Percentiles rank a stretch among this genome's conserved stretches.
Conservation (phyloP, 148 eudicot genomes). For the Rhododendron kiyosumense region DNA sequence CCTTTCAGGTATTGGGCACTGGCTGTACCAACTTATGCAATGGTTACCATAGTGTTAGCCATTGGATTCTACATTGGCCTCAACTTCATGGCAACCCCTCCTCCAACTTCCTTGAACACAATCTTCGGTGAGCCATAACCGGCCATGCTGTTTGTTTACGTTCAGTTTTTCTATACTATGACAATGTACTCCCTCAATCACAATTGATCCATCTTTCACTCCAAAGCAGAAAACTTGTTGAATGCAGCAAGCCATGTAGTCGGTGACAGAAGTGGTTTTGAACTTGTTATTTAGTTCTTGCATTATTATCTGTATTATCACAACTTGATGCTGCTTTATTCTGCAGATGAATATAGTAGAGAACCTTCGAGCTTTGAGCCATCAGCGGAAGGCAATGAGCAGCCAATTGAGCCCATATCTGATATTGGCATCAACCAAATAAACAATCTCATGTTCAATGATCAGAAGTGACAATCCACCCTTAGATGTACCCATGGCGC, state of each 20-base stretch:
- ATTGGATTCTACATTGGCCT: slow-evolving; percentile 74
- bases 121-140: slow-evolving; percentile 52
- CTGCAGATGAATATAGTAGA: slow-evolving; percentile 72
- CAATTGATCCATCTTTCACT: neutral
- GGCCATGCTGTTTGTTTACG: neutral
- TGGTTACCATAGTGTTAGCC: slow-evolving; percentile 56
- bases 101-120: slow-evolving; percentile 68
- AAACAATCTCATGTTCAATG: slow-evolving; percentile 59
- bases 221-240: neutral
- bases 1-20: slow-evolving; percentile 86
- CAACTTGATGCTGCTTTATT: slow-evolving; percentile 4
- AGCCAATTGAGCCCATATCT: slow-evolving; percentile 74
- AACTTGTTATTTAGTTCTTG: neutral
- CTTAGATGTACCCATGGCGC: neutral
- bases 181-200: neutral
- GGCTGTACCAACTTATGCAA: slow-evolving; percentile 65
- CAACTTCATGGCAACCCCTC: slow-evolving; percentile 79
- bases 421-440: slow-evolving; percentile 65
- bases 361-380: slow-evolving; percentile 40
- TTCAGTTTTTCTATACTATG: neutral
- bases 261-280: neutral
- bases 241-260: neutral
- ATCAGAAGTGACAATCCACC: slow-evolving; percentile 20
- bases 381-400: slow-evolving; percentile 42
- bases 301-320: neutral